These are phyloP conservation scores for Cymbopogon citratus DNA, from an alignment of 176 grass and related monocot species.

Conservation along the genomic window DNA sequence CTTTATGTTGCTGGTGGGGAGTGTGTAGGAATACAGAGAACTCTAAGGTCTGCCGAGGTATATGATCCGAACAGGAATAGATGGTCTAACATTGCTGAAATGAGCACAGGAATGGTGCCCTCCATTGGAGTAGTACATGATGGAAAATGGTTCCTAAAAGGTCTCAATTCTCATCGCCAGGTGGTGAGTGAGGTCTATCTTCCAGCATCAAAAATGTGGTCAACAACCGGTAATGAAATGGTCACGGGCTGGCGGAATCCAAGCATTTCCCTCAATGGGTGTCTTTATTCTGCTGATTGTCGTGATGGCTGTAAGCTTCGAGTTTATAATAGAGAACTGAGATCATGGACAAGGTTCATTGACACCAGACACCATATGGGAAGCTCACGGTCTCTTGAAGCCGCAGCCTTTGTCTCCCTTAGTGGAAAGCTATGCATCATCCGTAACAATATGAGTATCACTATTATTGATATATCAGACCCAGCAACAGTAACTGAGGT, in stretches of 20 bases:
- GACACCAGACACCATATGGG: constrained; percentile 76
- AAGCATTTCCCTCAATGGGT: constrained; percentile 54
- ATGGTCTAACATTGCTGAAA: constrained; percentile 69
- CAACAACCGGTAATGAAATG: constrained; percentile 53
- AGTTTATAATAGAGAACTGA: constrained; percentile 55
- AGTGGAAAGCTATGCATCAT: constrained; percentile 72
- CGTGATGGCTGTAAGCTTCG: constrained; percentile 83
- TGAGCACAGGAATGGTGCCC: constrained; percentile 84
- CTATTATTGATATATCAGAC: constrained; percentile 56
- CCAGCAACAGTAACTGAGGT: constrained; percentile 42
- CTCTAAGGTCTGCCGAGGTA: constrained; percentile 69
- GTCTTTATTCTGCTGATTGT: constrained; percentile 71
- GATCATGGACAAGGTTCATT: constrained; percentile 67
- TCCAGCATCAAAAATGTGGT: constrained; percentile 62
- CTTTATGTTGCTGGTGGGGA: constrained; percentile 91
- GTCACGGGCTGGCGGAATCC: constrained; percentile 63
- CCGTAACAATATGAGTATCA: constrained; percentile 89
- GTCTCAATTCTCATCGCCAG: constrained; percentile 61
- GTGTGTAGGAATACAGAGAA: constrained; percentile 81
- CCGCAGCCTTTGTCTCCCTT: constrained; percentile 61
- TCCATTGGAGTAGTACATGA: constrained; percentile 85
- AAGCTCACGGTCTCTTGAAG: constrained; percentile 57
- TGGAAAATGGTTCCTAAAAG: constrained; percentile 90
- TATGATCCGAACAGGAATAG: constrained; percentile 83
- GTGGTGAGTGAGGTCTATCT: constrained; percentile 68